Evolutionary conservation across 2,329 filamentous ascomycete genomes (phyloP), one percentile per base, ranked within the genome.

Genomic region (Xylariaceae sp.): DNA sequence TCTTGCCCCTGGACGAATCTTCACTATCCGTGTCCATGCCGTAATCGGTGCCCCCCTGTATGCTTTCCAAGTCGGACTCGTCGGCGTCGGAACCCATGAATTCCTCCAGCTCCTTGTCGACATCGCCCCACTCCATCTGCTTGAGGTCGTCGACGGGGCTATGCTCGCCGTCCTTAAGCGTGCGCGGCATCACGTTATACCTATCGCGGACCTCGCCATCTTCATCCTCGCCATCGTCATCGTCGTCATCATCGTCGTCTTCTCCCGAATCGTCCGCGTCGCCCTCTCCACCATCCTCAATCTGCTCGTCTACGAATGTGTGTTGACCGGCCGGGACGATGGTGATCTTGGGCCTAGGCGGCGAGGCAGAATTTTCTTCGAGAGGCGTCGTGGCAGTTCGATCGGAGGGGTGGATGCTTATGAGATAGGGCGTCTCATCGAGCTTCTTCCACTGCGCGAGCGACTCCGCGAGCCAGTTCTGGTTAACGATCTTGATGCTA

Each of bases 401-500:
- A 64, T 91, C 89, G 18, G 87, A 83, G 0, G 89, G 85, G 49
- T 91, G 87, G 2, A 92, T 81, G n/a, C 88, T 81, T 45, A 96
- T 73, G n/a, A 89, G 77, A 68, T 93, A 96, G 0, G 89, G 87
- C 2, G 80, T 80, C 71, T 97, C 93, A 53, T 95, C 87, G 10
- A 96, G 78, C 54, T 84, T 87, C 60, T 83, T 80, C 95, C 95
- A 99, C 71, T 89, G 88, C 21, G 86, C 89, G 61, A 98, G 85
- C 52, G 88, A 96, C 64, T 93, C 89, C 29, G 88, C 82, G 26
- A 99, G 85, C 95, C 95, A 99, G 66, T 91, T 86, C 50, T 92
- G 89, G 65, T 89, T 92, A 46, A 99, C 95, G 56, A 99, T 96
- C 71, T 92, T 93, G 73, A 98, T 90, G 49, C 86, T 85, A 0